phyloP scores from a whole-genome alignment of 2,329 filamentous ascomycete species.

The Ophiostoma sp. region DNA sequence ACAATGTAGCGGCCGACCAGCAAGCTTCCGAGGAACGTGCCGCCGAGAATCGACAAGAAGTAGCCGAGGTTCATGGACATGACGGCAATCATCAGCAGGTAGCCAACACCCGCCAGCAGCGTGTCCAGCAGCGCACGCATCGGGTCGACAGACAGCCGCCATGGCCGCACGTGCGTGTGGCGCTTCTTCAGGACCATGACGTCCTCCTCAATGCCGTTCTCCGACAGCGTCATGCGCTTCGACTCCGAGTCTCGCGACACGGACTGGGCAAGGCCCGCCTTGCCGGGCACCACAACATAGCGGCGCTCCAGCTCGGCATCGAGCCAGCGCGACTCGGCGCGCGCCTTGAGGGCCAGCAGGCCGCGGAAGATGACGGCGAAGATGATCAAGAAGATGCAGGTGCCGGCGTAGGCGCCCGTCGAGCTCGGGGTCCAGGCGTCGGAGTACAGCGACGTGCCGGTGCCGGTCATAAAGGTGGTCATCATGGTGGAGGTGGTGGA shows the following conservation, averaged over 20 bases:
- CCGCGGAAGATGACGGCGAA: conserved; percentile 65
- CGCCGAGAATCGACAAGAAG: conserved; percentile 67
- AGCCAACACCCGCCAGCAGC: conserved; percentile 69
- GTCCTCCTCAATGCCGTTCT: conserved; percentile 74
- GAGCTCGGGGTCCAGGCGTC: conserved; percentile 66
- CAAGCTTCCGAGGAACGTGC: conserved; percentile 81
- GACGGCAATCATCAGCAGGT: conserved; percentile 88
- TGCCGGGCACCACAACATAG: conserved; percentile 69
- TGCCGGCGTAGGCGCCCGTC: conserved; percentile 72
- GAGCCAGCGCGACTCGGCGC: conserved; percentile 59
- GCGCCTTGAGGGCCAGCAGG: conserved; percentile 66
- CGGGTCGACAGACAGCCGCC: conserved; percentile 75
- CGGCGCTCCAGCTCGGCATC: conserved; percentile 67
- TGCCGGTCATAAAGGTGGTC: conserved; percentile 54
- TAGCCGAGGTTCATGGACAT: conserved; percentile 82
- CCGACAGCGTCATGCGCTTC: conserved; percentile 58
- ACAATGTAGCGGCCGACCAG: conserved; percentile 65
- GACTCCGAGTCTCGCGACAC: conserved; percentile 55
- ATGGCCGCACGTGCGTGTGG: conserved; percentile 55
- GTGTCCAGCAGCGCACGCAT: conserved; percentile 66
- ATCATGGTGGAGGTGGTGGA: conserved; percentile 26
- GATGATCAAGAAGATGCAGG: conserved; percentile 83
- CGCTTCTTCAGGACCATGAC: conserved; percentile 66
- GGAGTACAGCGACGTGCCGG: conserved; percentile 52
- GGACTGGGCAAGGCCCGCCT: conserved; percentile 53